phyloP scores from a whole-genome alignment of 306 rosid genomes.

The Pterocarpus macrocarpus region DNA sequence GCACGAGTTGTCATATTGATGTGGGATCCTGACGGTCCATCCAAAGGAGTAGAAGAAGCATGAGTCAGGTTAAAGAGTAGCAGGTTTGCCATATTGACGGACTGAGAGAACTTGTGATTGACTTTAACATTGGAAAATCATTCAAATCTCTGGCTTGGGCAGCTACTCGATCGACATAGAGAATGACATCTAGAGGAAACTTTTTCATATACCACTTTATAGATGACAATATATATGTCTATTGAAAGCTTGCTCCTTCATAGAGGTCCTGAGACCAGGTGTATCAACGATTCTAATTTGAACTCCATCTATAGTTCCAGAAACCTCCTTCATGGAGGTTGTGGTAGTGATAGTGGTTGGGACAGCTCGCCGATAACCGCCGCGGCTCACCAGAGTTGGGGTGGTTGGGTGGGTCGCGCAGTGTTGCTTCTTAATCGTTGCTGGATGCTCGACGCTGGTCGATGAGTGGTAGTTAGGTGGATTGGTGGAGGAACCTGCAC shows the following conservation, averaged over 20 bases:
- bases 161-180: constrained; percentile 67
- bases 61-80: constrained; percentile 61
- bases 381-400: too few species aligned
- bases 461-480: too few species aligned
- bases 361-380: too few species aligned
- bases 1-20: too few species aligned
- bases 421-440: too few species aligned
- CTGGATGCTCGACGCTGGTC: too few species aligned
- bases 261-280: constrained; percentile 62
- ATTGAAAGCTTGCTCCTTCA: constrained; percentile 61
- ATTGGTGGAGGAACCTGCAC: too few species aligned
- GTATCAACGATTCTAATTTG: constrained; percentile 70
- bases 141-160: constrained; percentile 45
- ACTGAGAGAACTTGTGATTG: constrained; percentile 58
- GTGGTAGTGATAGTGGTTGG: constrained; percentile 43
- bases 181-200: constrained; percentile 58
- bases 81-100: constrained; percentile 62
- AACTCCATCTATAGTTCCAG: constrained; percentile 60
- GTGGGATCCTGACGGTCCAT: constrained; percentile 61
- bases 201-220: constrained; percentile 53
- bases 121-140: constrained; percentile 59
- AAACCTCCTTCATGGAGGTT: constrained; percentile 53
- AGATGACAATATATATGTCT: constrained; percentile 56
- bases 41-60: constrained; percentile 65
- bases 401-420: too few species aligned